A percentile compares a stretch with the other conserved stretches of the same genome.
Evolutionary conservation across 2,329 filamentous ascomycete genomes (phyloP).

Genomic region (Fusarium goolgardi): DNA sequence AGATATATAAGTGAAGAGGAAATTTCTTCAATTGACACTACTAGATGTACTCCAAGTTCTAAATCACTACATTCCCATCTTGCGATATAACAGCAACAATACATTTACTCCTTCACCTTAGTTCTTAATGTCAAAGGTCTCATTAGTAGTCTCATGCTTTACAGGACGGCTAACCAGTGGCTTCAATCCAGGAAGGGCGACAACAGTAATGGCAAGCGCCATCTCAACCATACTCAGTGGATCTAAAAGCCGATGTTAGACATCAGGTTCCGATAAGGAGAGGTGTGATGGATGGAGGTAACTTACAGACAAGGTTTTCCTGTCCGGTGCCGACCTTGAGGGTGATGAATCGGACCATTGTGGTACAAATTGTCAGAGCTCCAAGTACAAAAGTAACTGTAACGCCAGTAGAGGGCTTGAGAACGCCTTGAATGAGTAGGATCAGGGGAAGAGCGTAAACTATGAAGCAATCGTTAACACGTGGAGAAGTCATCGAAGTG

Average conservation of each 20-base stretch:
- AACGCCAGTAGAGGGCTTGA: conserved; percentile 30
- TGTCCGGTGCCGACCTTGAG: conserved; percentile 41
- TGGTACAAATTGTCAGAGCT: conserved; percentile 35
- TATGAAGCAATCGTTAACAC: conserved; percentile 8
- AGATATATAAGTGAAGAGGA: too few species aligned
- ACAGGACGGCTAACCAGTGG: conserved; percentile 26
- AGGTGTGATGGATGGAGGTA: accelerated
- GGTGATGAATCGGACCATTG: conserved; percentile 31
- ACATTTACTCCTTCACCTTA: conserved; percentile 1
- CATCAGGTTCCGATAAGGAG: accelerated
- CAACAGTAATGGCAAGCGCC: conserved; percentile 35
- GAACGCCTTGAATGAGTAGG: conserved; percentile 45
- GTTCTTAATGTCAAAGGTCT: conserved; percentile 24
- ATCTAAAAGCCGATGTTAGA: conserved; percentile 12
- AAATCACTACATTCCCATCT: too few species aligned
- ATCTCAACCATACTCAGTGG: conserved; percentile 42
- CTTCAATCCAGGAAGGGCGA: conserved; percentile 39
- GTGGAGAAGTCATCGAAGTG: accelerated
- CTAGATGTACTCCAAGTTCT: too few species aligned
- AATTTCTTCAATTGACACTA: too few species aligned
- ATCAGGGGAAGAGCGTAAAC: conserved; percentile 51
- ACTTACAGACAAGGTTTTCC: conserved; percentile 42
- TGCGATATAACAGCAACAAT: too few species aligned
- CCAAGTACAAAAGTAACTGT: conserved; percentile 36
- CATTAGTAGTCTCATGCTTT: conserved; percentile 12